Evolutionary conservation across 345 rosid genomes (phyloP).

Genomic region (Hibiscus syriacus): DNA sequence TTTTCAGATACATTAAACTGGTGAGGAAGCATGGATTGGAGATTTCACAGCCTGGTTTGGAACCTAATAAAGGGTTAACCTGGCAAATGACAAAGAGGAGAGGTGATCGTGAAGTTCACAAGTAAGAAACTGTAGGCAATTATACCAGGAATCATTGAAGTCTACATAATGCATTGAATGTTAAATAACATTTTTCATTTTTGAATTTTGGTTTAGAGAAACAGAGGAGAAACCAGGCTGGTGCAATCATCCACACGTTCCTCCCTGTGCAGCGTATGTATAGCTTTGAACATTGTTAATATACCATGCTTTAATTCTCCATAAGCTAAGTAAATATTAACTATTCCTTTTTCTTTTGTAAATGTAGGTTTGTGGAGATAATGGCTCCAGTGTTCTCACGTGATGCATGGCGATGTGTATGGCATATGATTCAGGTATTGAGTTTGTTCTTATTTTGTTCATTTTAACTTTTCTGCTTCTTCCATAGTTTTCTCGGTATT

Average conservation of each 20-base stretch:
- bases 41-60: conserved; percentile 98
- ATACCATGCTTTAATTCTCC: background rate
- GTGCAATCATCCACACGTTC: conserved; percentile 75
- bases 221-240: conserved; percentile 87
- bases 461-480: background rate
- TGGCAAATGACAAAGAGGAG: conserved; percentile 98
- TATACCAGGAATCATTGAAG: background rate
- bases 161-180: conserved; percentile 6
- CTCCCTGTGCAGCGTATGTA: conserved; percentile 98
- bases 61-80: conserved; percentile 68
- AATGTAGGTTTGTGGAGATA: conserved; percentile 86
- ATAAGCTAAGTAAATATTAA: background rate
- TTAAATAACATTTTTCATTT: conserved; percentile 5
- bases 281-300: conserved; percentile 9
- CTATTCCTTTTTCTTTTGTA: background rate
- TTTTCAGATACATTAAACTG: conserved; percentile 60
- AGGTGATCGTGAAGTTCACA: conserved; percentile 83
- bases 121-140: conserved; percentile 38
- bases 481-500: background rate
- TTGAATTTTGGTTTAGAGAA: conserved; percentile 32
- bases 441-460: background rate
- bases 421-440: conserved; percentile 93
- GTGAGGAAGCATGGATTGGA: conserved; percentile 92
- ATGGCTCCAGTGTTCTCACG: conserved; percentile 99
- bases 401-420: conserved; percentile 94